Conservation (phyloP, 2,329 filamentous ascomycete genomes). For the Dothiorella sarmentorum region DNA sequence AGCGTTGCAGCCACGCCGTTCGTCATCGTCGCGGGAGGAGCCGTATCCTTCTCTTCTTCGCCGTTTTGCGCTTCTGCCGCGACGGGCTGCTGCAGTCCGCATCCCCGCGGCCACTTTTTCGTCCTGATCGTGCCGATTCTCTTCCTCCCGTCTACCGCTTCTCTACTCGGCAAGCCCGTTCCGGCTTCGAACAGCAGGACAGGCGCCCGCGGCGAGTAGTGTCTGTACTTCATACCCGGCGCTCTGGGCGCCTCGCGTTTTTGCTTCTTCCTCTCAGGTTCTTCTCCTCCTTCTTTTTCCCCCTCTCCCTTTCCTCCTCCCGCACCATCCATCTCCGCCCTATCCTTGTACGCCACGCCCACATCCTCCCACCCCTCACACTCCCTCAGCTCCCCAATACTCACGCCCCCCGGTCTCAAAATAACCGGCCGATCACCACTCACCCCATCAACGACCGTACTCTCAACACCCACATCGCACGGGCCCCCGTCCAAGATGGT, state of each 20-base stretch:
- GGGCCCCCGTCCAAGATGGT: slow-evolving; percentile 85
- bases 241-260: slow-evolving; percentile 64
- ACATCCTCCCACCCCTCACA: slow-evolving; percentile 81
- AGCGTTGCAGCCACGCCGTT: too few relatives aligned
- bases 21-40: not conserved
- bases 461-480: slow-evolving; percentile 89
- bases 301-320: slow-evolving; percentile 52
- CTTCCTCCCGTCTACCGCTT: slow-evolving; percentile 25
- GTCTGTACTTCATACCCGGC: slow-evolving; percentile 98
- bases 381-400: slow-evolving; percentile 70
- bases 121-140: slow-evolving; percentile 42
- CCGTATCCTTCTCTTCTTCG: not conserved
- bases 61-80: not conserved
- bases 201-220: slow-evolving; percentile 87
- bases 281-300: slow-evolving; percentile 68
- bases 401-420: slow-evolving; percentile 80
- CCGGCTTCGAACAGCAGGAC: slow-evolving; percentile 77
- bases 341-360: slow-evolving; percentile 74
- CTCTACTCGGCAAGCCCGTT: slow-evolving; percentile 28
- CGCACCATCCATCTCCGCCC: slow-evolving; percentile 59
- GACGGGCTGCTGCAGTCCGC: slow-evolving; percentile 20
- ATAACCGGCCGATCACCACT: slow-evolving; percentile 76
- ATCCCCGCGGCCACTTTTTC: slow-evolving; percentile 26
- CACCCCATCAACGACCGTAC: slow-evolving; percentile 91
- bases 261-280: slow-evolving; percentile 32